phyloP scores from a whole-genome alignment of 2,329 filamentous ascomycete genomes.

The Alternaria sp. region DNA sequence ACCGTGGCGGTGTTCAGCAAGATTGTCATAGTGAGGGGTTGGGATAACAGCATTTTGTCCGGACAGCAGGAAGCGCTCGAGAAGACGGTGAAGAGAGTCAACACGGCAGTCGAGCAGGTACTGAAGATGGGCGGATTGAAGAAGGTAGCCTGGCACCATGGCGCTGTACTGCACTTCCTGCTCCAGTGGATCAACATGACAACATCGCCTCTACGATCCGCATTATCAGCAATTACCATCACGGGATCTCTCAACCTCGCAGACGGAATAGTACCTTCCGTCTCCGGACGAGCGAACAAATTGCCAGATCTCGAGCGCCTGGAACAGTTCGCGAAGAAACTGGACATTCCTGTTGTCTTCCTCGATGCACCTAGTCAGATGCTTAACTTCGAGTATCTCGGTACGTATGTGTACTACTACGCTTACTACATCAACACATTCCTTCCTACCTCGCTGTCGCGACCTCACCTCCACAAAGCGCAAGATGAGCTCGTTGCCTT shows the following conservation, averaged over 20 bases:
- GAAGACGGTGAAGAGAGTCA: slow-evolving; percentile 31
- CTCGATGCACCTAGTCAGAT: slow-evolving; percentile 33
- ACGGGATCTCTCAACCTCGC: slow-evolving; percentile 29
- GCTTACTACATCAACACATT: slow-evolving; percentile 41
- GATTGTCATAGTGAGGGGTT: slow-evolving; percentile 39
- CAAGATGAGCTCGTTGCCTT: slow-evolving; percentile 40
- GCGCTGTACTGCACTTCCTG: slow-evolving; percentile 35
- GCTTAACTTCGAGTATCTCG: slow-evolving; percentile 27
- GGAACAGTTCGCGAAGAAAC: slow-evolving; percentile 28
- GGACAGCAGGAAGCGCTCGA: slow-evolving; percentile 18
- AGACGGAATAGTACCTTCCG: slow-evolving; percentile 26
- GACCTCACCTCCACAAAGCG: slow-evolving; percentile 30
- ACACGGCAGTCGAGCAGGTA: slow-evolving; percentile 28
- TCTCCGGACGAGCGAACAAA: slow-evolving; percentile 28
- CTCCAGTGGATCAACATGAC: slow-evolving; percentile 40
- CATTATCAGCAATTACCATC: slow-evolving; percentile 33
- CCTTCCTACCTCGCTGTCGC: slow-evolving; percentile 25
- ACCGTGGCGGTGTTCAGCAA: slow-evolving; percentile 30
- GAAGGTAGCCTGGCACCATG: slow-evolving; percentile 45
- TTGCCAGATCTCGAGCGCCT: slow-evolving; percentile 30
- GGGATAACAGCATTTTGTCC: slow-evolving; percentile 23
- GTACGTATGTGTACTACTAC: slow-evolving; percentile 41
- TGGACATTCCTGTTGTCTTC: slow-evolving; percentile 37
- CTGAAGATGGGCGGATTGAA: slow-evolving; percentile 22
- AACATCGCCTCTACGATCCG: slow-evolving; percentile 25